Base-by-base conservation (phyloP, 2,329 filamentous ascomycete species). In the Colletotrichum musicola region DNA sequence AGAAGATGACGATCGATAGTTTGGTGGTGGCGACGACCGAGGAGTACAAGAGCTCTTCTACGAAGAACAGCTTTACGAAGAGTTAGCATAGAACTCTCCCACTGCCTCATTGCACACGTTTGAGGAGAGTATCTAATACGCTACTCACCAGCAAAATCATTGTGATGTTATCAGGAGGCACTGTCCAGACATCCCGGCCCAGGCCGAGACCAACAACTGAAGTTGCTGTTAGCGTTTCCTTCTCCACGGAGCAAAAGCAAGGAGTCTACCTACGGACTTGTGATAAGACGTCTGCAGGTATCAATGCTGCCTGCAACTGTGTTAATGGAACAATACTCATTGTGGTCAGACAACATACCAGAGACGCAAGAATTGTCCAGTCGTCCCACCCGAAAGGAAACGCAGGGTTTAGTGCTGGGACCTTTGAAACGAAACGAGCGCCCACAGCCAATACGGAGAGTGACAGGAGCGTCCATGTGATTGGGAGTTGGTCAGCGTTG, bases 161-260 rank as follows among this genome's bases (percentile, higher is more conserved):
- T 12, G 60, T 68, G 3, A 68, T 68, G 4, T 68, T 40, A 14
- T 68, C 64, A 7, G 64, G 46, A 38, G 59, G n/a, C 1, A 64
- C 18, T 13, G 30, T 58, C 53, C 60, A 64, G 6, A 68, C 53
- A 12, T 68, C 60, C 22, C 47, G 46, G 4, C 60, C 64, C 1
- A 68, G 18, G 13, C 64, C 64, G 6, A 58, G 6, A 4, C 46
- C 25, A 5, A 67, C 27, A 40, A 67, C 59, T 67, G 13, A 1
- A 16, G 3, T 14, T 12, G 4, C 5, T 47, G 22, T 38, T n/a
- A 30, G 9, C 4, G 7, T 14, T 35, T 12, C 13, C 2, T 18
- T 18, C 4, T 16, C 4, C 50, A 14, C 6, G 22, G 1, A 14
- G 18, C 9, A 13, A 16, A 13, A 53, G 10, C 22, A 9, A 16